Evolutionary conservation across 495 filamentous ascomycete species (phyloP).

Genomic region (Podospora fimiseda): DNA sequence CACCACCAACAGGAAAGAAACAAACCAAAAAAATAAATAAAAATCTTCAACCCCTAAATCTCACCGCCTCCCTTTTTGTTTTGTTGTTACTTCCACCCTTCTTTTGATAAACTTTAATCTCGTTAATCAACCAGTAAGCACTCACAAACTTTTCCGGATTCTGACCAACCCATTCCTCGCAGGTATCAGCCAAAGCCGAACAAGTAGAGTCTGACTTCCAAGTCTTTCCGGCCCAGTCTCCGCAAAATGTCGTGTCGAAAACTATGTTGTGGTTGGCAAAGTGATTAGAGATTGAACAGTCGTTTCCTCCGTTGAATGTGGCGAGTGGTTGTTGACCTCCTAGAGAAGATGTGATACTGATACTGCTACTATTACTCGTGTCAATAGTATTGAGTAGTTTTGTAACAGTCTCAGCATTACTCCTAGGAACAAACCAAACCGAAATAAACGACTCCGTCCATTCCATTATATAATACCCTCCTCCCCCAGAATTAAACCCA

Average conservation of each 20-base stretch:
- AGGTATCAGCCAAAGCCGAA: constrained; percentile 41
- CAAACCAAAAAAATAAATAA: too few relatives aligned
- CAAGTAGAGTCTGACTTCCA: constrained; percentile 39
- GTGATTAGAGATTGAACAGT: constrained; percentile 57
- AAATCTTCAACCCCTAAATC: not conserved
- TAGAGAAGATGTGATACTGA: too few relatives aligned
- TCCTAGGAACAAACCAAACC: constrained; percentile 73
- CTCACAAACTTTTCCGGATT: constrained; percentile 55
- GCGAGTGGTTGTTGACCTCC: constrained; percentile 59
- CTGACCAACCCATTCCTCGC: constrained; percentile 57
- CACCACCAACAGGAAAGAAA: too few relatives aligned
- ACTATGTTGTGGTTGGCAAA: constrained; percentile 72
- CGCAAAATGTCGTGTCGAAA: constrained; percentile 82
- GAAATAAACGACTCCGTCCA: constrained; percentile 62
- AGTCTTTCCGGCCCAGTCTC: constrained; percentile 75
- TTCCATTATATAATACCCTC: constrained; percentile 74
- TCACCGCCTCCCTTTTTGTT: not conserved
- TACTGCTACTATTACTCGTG: not conserved
- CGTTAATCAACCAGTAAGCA: constrained; percentile 69
- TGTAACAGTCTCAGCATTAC: too few relatives aligned
- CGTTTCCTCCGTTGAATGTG: constrained; percentile 47
- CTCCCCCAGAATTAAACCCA: constrained; percentile 65
- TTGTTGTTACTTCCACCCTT: not conserved
- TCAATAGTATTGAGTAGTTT: too few relatives aligned
- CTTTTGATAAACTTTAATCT: constrained; percentile 54